Base-by-base conservation (phyloP, 2,329 filamentous ascomycete genomes). In the Penicillium sp. region DNA sequence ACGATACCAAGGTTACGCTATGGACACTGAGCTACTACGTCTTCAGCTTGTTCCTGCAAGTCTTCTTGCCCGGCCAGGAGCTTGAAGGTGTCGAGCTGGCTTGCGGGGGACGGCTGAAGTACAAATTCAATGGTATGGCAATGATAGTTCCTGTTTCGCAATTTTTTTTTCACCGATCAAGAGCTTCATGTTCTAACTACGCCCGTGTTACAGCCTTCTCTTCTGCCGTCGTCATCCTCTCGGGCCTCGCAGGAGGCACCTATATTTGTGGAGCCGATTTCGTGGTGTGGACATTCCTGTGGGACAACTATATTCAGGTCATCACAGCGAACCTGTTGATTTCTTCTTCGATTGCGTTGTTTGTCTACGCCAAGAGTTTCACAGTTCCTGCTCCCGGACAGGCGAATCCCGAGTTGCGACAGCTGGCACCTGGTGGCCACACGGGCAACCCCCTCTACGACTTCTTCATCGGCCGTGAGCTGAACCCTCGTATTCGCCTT, bases 391-490 rank as follows among this genome's bases (percentile, higher is more conserved):
- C 61, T 4, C 64, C 70, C 1, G 70, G 71, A 1, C 72, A 82
- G n/a, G 83, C 81, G 36, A 89, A 95, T 67, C 75, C 79, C 11
- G 78, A 86, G 40, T 75, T 80, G 54, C 87, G 91, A 34, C 85
- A 93, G 67, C 79, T 97, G 7, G 91, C 91, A 0, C 81, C 82
- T 1, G 90, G 91, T 36, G 91, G 90, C 13, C 81, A 87, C 64
- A 84, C 83, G 1, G 91, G 90, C 50, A 96, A 95, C 70, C 74
- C 89, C 55, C 72, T 96, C 31, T 96, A 97, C 69, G 92, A 97
- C 72, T 97, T 89, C 83, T 97, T 90, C 73, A 96, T 97, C 57
- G 92, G 92, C 16, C 88, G 92, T 25, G 92, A 97, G 71, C 83
- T 97, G 53, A 97, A 97, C 72, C 92, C 92, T 3, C 88, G 91